Base-by-base conservation (phyloP, 805 yeast genomes). In the Teunomyces barrocoloradensis region DNA sequence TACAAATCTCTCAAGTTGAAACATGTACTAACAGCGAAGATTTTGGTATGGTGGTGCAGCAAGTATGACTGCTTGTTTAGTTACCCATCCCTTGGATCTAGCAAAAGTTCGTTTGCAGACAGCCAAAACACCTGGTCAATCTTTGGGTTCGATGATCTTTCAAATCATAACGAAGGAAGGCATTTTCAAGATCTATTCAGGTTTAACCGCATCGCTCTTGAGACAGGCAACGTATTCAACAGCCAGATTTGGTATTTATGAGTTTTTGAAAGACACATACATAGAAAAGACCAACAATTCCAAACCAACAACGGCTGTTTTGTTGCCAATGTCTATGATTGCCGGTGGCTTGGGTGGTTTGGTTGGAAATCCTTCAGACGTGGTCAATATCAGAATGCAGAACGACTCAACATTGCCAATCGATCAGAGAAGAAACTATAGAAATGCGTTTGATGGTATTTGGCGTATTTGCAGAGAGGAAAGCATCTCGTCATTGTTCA, bases 191-290 rank as follows among this genome's bases (percentile, higher is more conserved):
- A 75, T 87, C n/a, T 89, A 89, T 60, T 80, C 88, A 1, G 96
- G 96, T 1, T 73, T 89, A 35, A 80, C 87, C 47, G 96, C 96
- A 1, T 85, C 94, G 2, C 64, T 89, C 35, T 69, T 89, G 47
- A 80, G 96, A 61, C 96, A 89, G 66, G 94, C 89, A 2, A 88
- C 96, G 1, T 89, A 89, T 63, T 87, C 96, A 1, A 84, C 95
- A 2, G 84, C 89, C 1, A 73, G 96, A 60, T 89, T 89, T 59
- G 96, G 96, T 36, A 80, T 84, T n/a, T 89, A 89, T 64, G 96
- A 89, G 63, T 74, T 73, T 49, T 70, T 88, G 57, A 89, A 89
- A 58, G 89, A 84, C 39, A 39, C 53, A 17, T 64, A 67, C 27
- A 65, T 73, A 25, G 68, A 74, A 29, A 65, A 65, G 11, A 73